A percentile compares a stretch with the other conserved stretches of the same genome.
phyloP scores from a whole-genome alignment of 2,329 filamentous ascomycete genomes.

The Fusarium sacchari region DNA sequence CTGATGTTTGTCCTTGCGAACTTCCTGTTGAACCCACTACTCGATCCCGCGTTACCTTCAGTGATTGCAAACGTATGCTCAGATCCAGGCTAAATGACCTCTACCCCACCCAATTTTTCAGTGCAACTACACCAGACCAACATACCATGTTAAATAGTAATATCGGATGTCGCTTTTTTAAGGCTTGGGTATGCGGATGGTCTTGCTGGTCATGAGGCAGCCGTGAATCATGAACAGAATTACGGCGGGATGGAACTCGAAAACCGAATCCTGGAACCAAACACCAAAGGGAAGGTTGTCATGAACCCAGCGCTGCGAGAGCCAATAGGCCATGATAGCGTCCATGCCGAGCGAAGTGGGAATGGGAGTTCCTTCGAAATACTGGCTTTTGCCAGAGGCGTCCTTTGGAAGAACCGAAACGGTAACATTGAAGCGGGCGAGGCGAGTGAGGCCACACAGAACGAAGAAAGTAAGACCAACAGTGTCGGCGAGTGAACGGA shows the following conservation, averaged over 20 bases:
- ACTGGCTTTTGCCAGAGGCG: conserved; percentile 87
- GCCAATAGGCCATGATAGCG: conserved; percentile 88
- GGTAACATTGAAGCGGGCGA: conserved; percentile 98
- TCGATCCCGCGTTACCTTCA: background rate
- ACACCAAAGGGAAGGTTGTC: conserved; percentile 82
- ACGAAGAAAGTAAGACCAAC: conserved; percentile 86
- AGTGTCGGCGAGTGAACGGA: conserved; percentile 87
- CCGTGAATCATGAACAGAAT: conserved; percentile 87
- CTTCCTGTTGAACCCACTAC: background rate
- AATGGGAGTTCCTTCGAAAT: conserved; percentile 97
- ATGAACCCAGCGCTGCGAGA: conserved; percentile 81
- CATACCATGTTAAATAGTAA: conserved; percentile 27
- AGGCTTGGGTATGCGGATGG: conserved; percentile 92
- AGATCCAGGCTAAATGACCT: background rate
- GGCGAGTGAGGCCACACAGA: conserved; percentile 89
- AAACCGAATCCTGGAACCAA: conserved; percentile 69
- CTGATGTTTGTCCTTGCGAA: background rate
- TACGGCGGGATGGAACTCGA: conserved; percentile 88
- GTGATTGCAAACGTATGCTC: background rate
- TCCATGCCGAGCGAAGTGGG: conserved; percentile 87
- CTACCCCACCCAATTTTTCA: background rate
- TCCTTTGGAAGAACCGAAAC: conserved; percentile 91
- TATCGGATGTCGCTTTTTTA: conserved; percentile 49
- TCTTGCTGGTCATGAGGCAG: conserved; percentile 95
- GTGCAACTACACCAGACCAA: conserved; percentile 2